Conservation (phyloP, 202 grass and related monocot genomes). For the Setaria viridis region DNA sequence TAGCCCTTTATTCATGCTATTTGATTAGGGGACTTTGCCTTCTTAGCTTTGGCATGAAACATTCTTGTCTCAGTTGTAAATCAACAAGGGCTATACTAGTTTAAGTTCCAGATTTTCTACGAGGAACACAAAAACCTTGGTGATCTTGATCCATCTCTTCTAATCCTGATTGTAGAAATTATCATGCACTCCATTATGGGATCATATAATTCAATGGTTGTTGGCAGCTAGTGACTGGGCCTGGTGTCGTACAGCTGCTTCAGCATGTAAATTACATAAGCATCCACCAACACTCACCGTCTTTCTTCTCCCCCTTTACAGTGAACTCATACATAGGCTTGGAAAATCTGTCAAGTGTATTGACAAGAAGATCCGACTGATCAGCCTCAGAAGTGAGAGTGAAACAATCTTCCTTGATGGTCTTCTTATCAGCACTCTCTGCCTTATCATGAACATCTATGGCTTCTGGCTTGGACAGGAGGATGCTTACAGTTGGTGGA, state of each 20-base stretch:
- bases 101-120: not conserved
- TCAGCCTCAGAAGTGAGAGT: not conserved
- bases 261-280: conserved; percentile 19
- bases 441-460: not conserved
- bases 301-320: conserved; percentile 5
- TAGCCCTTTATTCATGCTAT: not conserved
- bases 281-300: conserved; percentile 34
- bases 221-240: not conserved
- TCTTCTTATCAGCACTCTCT: not conserved
- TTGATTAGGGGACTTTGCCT: not conserved
- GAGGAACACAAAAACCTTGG: not conserved
- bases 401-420: conserved; percentile 35
- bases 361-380: conserved; percentile 31
- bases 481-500: conserved; percentile 51
- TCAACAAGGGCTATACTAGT: not conserved
- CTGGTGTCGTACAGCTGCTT: not conserved
- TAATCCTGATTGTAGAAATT: not conserved
- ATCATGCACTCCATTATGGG: not conserved
- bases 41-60: not conserved
- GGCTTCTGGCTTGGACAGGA: conserved; percentile 35
- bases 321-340: conserved; percentile 26
- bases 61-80: not conserved
- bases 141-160: not conserved
- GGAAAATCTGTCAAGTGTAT: conserved; percentile 31
- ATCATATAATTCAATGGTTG: not conserved